These are phyloP conservation scores for Trichoderma endophyticum DNA, from an alignment of 2,329 filamentous ascomycete genomes.

Conservation along the genomic window DNA sequence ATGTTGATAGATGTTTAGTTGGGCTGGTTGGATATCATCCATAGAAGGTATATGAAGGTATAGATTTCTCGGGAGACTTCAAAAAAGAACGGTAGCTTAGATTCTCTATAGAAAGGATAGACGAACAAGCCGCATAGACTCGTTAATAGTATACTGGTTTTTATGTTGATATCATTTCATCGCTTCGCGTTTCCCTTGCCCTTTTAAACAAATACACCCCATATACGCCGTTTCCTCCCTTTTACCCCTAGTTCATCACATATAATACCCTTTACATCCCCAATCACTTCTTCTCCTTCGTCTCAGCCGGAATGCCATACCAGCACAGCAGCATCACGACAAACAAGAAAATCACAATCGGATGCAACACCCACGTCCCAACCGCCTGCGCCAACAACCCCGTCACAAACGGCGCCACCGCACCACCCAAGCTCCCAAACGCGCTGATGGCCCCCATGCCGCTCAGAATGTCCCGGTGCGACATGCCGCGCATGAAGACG, in stretches of 20 bases:
- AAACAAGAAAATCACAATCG: slow-evolving; percentile 65
- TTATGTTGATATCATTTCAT: background rate
- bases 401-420: slow-evolving; percentile 63
- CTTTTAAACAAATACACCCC: background rate
- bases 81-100: background rate
- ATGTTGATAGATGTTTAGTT: background rate
- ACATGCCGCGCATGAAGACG: slow-evolving; percentile 60
- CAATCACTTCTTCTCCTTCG: slow-evolving; percentile 58
- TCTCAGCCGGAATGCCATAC: slow-evolving; percentile 54
- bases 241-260: background rate
- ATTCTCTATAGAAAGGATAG: slow-evolving; percentile 4
- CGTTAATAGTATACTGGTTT: background rate
- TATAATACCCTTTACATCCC: background rate
- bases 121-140: slow-evolving; percentile 2
- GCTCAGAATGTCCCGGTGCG: slow-evolving; percentile 57
- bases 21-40: background rate
- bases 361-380: slow-evolving; percentile 63
- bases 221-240: background rate
- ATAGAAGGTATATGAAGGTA: slow-evolving; percentile 5
- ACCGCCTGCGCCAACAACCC: slow-evolving; percentile 60
- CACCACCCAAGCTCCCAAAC: slow-evolving; percentile 67
- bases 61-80: background rate
- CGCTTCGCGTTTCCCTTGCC: background rate
- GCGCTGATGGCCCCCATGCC: slow-evolving; percentile 66
- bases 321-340: slow-evolving; percentile 63